Evolutionary conservation across 129 eudicot genomes (phyloP).

Genomic region (Mikania micrantha): DNA sequence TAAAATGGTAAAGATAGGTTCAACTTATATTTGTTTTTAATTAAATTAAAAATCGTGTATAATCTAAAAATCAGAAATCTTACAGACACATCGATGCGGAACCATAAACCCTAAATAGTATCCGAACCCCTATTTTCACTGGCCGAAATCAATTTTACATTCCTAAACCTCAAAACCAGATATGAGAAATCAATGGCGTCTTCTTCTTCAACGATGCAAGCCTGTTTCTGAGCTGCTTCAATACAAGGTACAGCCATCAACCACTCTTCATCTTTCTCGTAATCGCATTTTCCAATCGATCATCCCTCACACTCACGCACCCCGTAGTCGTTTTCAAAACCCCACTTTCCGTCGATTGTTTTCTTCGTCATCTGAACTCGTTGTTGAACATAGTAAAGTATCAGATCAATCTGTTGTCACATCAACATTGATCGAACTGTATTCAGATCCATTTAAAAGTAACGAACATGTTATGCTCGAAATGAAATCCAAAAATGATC

Average conservation of each 20-base stretch:
- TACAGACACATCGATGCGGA: no score
- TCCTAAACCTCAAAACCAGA: neutral
- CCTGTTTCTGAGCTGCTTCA: slow-evolving; percentile 19
- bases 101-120: slow-evolving; percentile 26
- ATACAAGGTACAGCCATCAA: slow-evolving; percentile 25
- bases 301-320: slow-evolving; percentile 17
- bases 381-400: slow-evolving; percentile 35
- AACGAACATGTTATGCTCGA: slow-evolving; percentile 43
- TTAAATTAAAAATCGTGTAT: no score
- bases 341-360: slow-evolving; percentile 23
- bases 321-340: slow-evolving; percentile 11
- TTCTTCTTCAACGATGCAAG: slow-evolving; percentile 53
- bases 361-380: slow-evolving; percentile 39
- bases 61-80: no score
- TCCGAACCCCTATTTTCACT: slow-evolving; percentile 7
- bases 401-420: slow-evolving; percentile 20
- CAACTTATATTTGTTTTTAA: no score
- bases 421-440: slow-evolving; percentile 41
- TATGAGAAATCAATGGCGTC: slow-evolving; percentile 83
- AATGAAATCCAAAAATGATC: slow-evolving; percentile 38
- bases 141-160: slow-evolving; percentile 28
- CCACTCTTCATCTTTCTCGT: slow-evolving; percentile 12
- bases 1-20: no score
- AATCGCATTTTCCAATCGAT: slow-evolving; percentile 33
- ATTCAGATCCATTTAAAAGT: slow-evolving; percentile 27